Evolutionary conservation across 345 rosid genomes (phyloP).

Genomic region (Eucalyptus polybractea): DNA sequence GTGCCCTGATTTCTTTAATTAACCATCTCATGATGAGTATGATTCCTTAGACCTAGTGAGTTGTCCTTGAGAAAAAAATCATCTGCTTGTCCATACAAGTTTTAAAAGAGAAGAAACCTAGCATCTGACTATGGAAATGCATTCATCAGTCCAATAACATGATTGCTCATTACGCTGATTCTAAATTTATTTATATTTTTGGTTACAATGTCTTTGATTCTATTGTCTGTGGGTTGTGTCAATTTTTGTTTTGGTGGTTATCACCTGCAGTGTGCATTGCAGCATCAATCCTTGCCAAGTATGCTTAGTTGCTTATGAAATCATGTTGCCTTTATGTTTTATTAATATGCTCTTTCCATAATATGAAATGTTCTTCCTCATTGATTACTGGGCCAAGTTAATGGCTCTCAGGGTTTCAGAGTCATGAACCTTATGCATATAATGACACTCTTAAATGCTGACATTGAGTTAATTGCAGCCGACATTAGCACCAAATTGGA

Average conservation of each 20-base stretch:
- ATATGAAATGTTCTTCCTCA: neutral
- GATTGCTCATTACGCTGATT: neutral
- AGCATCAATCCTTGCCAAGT: neutral
- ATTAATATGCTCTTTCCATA: neutral
- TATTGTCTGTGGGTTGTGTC: neutral
- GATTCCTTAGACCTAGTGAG: neutral
- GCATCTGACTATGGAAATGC: neutral
- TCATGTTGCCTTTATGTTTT: neutral
- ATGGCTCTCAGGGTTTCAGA: neutral
- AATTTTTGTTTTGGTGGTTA: neutral
- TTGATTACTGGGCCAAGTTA: neutral
- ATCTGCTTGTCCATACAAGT: neutral
- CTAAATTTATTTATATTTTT: neutral
- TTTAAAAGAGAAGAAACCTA: neutral
- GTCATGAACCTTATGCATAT: neutral
- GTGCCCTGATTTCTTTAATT: neutral
- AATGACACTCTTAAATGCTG: conserved; percentile 24
- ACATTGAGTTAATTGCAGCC: conserved; percentile 48
- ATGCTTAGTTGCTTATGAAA: neutral
- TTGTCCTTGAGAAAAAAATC: neutral
- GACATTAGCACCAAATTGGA: conserved; percentile 70
- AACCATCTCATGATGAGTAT: neutral
- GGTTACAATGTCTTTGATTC: neutral
- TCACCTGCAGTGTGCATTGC: neutral
- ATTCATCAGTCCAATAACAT: neutral